Conservation (phyloP, 306 rosid species). For the Amphicarpaea edgeworthii region DNA sequence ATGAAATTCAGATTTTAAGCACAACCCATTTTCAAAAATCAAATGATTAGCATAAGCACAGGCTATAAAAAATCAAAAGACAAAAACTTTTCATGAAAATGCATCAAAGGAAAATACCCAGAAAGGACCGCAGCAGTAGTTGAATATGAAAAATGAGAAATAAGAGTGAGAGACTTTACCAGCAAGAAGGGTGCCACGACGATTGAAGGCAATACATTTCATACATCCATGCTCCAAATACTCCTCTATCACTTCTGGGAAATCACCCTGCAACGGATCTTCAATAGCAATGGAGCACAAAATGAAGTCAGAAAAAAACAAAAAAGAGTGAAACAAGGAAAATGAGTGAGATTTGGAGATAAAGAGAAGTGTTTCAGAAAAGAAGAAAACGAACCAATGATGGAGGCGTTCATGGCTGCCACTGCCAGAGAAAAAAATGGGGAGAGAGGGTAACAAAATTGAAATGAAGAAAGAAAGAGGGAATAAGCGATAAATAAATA, state of each 20-base stretch:
- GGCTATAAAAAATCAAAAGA: not conserved
- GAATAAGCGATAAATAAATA: not conserved
- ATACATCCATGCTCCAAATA: constrained; percentile 87
- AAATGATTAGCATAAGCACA: constrained; percentile 9
- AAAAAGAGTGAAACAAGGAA: not conserved
- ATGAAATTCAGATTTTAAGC: not conserved
- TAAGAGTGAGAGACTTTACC: constrained; percentile 53
- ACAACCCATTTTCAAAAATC: not conserved
- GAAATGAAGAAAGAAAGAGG: not conserved
- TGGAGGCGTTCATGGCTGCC: constrained; percentile 68
- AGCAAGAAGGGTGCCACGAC: constrained; percentile 96
- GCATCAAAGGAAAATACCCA: not conserved
- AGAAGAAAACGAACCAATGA: constrained; percentile 59
- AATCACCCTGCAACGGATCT: constrained; percentile 97
- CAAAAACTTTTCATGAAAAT: not conserved
- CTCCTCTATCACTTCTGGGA: constrained; percentile 98
- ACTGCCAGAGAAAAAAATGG: not conserved
- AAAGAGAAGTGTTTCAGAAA: not conserved
- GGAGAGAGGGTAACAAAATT: not conserved
- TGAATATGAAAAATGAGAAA: not conserved
- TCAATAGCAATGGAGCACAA: constrained; percentile 25
- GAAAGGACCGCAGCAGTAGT: not conserved
- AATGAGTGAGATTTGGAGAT: not conserved
- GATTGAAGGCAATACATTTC: constrained; percentile 95
- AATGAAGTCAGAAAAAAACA: not conserved